phyloP scores from a whole-genome alignment of 768 basidiomycete species.

The Rhizopogon vinicolor region DNA sequence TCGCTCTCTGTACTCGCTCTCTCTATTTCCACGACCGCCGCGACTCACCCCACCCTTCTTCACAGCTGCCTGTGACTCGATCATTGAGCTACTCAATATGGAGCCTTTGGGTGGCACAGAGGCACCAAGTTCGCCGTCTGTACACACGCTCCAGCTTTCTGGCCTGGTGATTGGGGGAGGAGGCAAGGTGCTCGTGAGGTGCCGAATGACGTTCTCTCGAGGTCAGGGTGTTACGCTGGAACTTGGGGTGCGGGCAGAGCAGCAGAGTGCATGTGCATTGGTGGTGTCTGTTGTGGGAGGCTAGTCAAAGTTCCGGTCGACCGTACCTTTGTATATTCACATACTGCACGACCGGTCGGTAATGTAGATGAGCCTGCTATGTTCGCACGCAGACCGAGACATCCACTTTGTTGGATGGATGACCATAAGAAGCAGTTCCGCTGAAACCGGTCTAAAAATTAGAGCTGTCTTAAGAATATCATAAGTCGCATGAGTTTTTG shows the following conservation, averaged over 20 bases:
- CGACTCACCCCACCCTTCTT: constrained; percentile 5
- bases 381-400: constrained; percentile 2
- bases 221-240: constrained; percentile 93
- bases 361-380: neutral
- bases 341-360: neutral
- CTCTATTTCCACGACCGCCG: constrained; percentile 6
- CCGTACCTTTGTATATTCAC: neutral
- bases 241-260: constrained; percentile 87
- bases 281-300: constrained; percentile 88
- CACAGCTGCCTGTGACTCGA: constrained; percentile 91
- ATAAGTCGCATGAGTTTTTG: constrained; percentile 2
- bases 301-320: constrained; percentile 23
- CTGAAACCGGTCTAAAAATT: constrained; percentile 3
- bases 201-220: constrained; percentile 91
- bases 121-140: constrained; percentile 70
- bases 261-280: constrained; percentile 78
- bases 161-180: constrained; percentile 89
- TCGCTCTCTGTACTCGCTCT: constrained; percentile 3
- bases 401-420: neutral
- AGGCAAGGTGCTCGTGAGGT: constrained; percentile 92
- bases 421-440: constrained; percentile 2
- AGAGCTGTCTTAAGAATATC: constrained; percentile 2
- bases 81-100: constrained; percentile 96
- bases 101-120: constrained; percentile 93
- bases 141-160: constrained; percentile 92